Percentiles rank a stretch among this genome's conserved stretches.
phyloP scores from a whole-genome alignment of 768 basidiomycete species.

The Boletus patriciae region DNA sequence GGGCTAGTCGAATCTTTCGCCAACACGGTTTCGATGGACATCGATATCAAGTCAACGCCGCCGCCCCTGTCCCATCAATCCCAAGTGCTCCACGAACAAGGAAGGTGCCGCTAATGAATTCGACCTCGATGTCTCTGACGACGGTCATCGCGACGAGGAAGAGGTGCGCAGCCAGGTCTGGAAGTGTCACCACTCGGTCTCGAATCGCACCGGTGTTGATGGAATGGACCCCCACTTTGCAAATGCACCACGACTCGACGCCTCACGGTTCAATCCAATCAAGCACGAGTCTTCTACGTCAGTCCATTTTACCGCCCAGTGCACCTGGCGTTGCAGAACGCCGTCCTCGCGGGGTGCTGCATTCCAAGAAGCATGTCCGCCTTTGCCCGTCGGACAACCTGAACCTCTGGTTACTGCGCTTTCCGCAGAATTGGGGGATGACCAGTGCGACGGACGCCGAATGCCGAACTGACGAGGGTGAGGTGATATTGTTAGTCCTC shows the following conservation, averaged over 20 bases:
- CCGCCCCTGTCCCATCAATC: conserved; percentile 35
- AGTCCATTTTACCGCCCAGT: too few species aligned
- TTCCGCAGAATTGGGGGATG: conserved; percentile 59
- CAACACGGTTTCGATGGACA: too few species aligned
- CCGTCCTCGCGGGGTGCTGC: too few species aligned
- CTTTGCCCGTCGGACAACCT: conserved; percentile 69
- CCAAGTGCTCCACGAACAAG: conserved; percentile 30
- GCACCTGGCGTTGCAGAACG: too few species aligned
- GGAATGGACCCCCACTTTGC: conserved; percentile 89
- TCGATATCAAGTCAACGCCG: conserved; percentile 18
- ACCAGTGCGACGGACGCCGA: conserved; percentile 55
- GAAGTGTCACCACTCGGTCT: conserved; percentile 41
- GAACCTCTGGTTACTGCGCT: conserved; percentile 73
- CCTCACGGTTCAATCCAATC: conserved; percentile 44
- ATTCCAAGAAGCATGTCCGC: conserved; percentile 67
- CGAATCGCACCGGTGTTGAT: conserved; percentile 72
- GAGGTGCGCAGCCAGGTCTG: conserved; percentile 27
- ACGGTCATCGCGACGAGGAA: conserved; percentile 20
- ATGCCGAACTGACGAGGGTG: conserved; percentile 62
- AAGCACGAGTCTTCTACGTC: conserved; percentile 56
- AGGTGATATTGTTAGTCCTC: conserved; percentile 29
- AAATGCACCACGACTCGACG: conserved; percentile 59
- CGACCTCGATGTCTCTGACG: conserved; percentile 27
- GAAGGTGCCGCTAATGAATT: conserved; percentile 19
- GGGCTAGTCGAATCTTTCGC: conserved; percentile 56